A percentile compares a stretch with the other conserved stretches of the same genome.
These are phyloP conservation scores for Yamagishiella unicocca DNA, from an alignment of 139 green algal species.

Conservation along the genomic window DNA sequence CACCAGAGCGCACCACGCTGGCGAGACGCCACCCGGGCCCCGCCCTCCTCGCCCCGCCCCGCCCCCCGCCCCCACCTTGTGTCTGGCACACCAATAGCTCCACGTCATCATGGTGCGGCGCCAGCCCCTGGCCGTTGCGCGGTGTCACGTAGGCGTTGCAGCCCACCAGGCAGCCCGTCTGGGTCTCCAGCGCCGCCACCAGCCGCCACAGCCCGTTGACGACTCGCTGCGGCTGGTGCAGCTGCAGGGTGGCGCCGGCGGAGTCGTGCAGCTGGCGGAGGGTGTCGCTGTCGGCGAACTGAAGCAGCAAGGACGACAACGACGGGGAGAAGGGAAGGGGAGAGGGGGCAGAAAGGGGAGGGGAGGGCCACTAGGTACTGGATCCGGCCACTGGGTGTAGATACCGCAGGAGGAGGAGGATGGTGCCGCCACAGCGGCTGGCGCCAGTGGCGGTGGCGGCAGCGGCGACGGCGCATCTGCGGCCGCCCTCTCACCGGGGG, in stretches of 20 bases:
- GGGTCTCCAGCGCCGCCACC: constrained; percentile 71
- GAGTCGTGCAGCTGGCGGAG: constrained; percentile 50
- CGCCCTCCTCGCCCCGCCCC: background rate
- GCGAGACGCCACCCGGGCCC: too few relatives aligned
- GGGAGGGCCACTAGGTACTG: background rate
- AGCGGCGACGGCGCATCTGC: too few relatives aligned
- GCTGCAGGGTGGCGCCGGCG: constrained; percentile 56
- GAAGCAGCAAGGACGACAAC: background rate
- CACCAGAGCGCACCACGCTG: too few relatives aligned
- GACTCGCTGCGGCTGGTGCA: constrained; percentile 86
- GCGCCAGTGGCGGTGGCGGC: too few relatives aligned
- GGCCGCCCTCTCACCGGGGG: too few relatives aligned
- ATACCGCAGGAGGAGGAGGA: too few relatives aligned
- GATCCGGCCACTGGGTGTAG: too few relatives aligned
- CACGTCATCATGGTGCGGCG: constrained; percentile 89
- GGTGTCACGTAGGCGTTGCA: constrained; percentile 85
- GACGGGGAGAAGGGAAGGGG: background rate
- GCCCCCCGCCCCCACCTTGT: background rate
- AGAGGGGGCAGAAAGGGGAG: background rate
- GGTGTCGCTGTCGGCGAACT: constrained; percentile 54
- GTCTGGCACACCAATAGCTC: constrained; percentile 81
- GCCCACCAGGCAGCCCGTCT: constrained; percentile 85
- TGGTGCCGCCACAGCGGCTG: too few relatives aligned
- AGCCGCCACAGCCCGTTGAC: constrained; percentile 66
- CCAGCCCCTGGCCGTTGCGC: constrained; percentile 63